These are phyloP conservation scores for Boletus sp. DNA, from an alignment of 768 basidiomycete genomes.

Conservation along the genomic window DNA sequence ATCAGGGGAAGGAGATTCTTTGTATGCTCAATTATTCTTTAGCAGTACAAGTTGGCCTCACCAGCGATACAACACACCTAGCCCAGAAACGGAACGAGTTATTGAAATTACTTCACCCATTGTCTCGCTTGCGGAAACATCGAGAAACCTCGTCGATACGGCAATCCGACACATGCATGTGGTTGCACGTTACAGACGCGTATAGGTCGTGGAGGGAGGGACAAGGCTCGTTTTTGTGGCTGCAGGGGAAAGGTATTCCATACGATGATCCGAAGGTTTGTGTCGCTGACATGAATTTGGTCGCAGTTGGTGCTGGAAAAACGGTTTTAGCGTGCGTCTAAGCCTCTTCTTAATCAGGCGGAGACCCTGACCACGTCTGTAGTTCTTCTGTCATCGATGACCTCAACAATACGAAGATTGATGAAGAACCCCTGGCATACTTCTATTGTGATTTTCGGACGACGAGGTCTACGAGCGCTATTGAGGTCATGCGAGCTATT, in stretches of 20 bases:
- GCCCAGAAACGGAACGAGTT: background rate
- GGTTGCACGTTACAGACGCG: background rate
- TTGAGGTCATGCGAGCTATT: slow-evolving; percentile 19
- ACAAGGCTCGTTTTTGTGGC: slow-evolving; percentile 8
- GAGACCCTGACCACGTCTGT: background rate
- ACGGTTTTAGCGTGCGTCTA: background rate
- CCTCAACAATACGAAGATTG: background rate
- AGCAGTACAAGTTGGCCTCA: background rate
- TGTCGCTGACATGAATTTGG: background rate
- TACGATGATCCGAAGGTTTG: background rate
- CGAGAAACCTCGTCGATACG: background rate
- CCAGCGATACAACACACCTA: background rate
- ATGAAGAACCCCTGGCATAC: background rate
- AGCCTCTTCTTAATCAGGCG: too few species aligned
- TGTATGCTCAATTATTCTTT: background rate
- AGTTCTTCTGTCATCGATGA: background rate
- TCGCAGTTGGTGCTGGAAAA: background rate
- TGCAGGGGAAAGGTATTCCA: slow-evolving; percentile 17
- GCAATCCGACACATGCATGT: slow-evolving; percentile 12
- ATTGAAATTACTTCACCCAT: background rate
- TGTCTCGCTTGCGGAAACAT: slow-evolving; percentile 4
- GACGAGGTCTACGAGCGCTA: slow-evolving; percentile 2
- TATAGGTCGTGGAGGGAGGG: slow-evolving; percentile 10
- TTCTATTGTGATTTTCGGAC: slow-evolving; percentile 28
- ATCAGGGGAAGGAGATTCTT: background rate